phyloP scores from a whole-genome alignment of 345 rosid genomes.

The Eucalyptus paniculata region DNA sequence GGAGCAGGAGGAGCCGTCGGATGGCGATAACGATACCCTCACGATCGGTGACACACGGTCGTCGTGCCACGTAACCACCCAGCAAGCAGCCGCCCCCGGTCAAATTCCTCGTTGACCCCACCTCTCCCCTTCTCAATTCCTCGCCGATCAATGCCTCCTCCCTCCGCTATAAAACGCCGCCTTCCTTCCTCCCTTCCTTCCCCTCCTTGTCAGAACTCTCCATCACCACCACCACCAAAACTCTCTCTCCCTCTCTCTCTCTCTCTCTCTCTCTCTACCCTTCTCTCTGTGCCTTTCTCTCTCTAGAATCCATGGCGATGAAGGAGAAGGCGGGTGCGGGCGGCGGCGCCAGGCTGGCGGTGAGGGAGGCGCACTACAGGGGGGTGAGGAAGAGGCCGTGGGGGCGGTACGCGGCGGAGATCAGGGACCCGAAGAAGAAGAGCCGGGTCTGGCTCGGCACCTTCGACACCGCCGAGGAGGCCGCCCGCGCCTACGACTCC shows the following conservation, averaged over 20 bases:
- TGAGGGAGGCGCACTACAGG: conserved; percentile 43
- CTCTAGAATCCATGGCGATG: conserved; percentile 20
- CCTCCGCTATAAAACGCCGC: neutral
- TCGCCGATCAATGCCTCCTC: neutral
- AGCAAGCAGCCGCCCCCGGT: neutral
- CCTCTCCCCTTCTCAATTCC: neutral
- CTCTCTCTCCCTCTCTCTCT: too few species aligned
- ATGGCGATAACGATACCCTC: neutral
- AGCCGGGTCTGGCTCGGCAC: conserved; percentile 86
- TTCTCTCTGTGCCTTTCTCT: neutral
- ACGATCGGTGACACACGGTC: neutral
- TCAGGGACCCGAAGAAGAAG: conserved; percentile 67
- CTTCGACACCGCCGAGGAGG: conserved; percentile 66
- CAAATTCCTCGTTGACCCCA: neutral
- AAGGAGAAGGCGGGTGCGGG: conserved; percentile 4
- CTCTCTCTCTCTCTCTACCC: neutral
- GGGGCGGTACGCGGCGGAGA: conserved; percentile 89
- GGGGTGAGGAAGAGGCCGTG: conserved; percentile 92
- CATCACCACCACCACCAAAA: neutral
- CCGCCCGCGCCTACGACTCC: conserved; percentile 69
- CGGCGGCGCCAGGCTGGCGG: neutral
- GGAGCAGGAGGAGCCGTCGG: neutral
- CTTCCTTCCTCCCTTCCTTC: neutral
- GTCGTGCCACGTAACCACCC: neutral
- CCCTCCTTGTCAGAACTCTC: neutral